A percentile compares a stretch with the other conserved stretches of the same genome.
phyloP scores from a whole-genome alignment of 179 eudicot species.

The Corrigiola litoralis region DNA sequence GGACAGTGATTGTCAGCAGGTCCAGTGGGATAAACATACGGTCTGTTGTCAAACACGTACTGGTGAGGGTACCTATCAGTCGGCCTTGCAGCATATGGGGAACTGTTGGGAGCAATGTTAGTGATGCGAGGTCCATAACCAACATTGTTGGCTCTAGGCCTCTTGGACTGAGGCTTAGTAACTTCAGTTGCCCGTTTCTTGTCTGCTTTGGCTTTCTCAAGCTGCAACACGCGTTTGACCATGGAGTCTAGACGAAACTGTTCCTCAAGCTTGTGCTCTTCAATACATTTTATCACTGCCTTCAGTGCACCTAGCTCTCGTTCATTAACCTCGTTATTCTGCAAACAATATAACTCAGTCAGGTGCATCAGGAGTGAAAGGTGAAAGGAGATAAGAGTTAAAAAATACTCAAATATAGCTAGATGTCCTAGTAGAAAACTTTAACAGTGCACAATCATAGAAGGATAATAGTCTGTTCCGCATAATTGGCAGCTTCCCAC shows the following conservation, averaged over 20 bases:
- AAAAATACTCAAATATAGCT: background rate
- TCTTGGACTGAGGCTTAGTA: constrained; percentile 83
- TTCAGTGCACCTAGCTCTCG: constrained; percentile 83
- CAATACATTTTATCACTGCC: constrained; percentile 84
- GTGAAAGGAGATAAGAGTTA: background rate
- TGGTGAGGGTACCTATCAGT: constrained; percentile 79
- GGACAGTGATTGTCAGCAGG: constrained; percentile 58
- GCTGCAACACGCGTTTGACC: constrained; percentile 61
- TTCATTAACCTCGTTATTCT: constrained; percentile 66
- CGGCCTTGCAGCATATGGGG: constrained; percentile 52
- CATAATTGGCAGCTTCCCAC: no score
- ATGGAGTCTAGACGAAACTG: constrained; percentile 71
- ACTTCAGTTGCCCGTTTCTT: constrained; percentile 86
- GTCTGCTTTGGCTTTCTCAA: constrained; percentile 96
- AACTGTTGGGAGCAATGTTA: constrained; percentile 51
- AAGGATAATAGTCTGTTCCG: no score
- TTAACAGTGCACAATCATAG: no score
- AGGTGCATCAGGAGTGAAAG: background rate
- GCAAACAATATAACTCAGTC: constrained; percentile 14
- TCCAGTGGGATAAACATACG: constrained; percentile 57
- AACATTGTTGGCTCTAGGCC: constrained; percentile 75
- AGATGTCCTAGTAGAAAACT: background rate
- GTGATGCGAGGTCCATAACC: constrained; percentile 53
- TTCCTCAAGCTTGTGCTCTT: constrained; percentile 84
- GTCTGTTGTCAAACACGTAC: constrained; percentile 77